phyloP scores from a whole-genome alignment of 1,284 basidiomycete genomes.

The Dichomitus squalens region DNA sequence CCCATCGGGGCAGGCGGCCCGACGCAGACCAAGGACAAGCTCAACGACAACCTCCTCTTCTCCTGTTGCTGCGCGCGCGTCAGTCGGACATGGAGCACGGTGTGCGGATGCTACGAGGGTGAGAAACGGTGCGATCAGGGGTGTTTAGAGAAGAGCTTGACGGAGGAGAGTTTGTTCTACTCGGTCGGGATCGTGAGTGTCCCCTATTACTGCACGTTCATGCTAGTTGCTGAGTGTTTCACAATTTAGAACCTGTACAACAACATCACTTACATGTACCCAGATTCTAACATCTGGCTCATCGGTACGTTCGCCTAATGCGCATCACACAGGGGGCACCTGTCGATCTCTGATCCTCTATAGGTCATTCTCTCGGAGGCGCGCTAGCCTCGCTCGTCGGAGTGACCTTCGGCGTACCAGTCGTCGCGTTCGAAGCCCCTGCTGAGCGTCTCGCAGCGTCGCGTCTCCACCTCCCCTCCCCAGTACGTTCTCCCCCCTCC shows the following conservation, averaged over 20 bases:
- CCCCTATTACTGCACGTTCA: constrained; percentile 8
- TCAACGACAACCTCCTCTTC: constrained; percentile 95
- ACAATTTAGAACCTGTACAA: constrained; percentile 81
- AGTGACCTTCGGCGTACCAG: constrained; percentile 88
- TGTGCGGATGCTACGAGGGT: constrained; percentile 89
- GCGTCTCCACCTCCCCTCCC: constrained; percentile 88
- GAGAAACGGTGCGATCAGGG: constrained; percentile 82
- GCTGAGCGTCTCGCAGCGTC: constrained; percentile 86
- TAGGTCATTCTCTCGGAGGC: constrained; percentile 84
- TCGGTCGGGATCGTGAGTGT: constrained; percentile 73
- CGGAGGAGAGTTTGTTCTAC: constrained; percentile 89
- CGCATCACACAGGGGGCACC: background rate
- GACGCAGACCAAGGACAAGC: constrained; percentile 88
- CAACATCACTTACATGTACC: constrained; percentile 93
- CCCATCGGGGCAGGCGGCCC: constrained; percentile 82
- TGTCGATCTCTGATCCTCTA: background rate
- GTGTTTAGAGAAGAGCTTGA: constrained; percentile 81
- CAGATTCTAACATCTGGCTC: constrained; percentile 91
- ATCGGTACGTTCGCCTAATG: constrained; percentile 43
- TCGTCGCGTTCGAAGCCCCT: constrained; percentile 89
- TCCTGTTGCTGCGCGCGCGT: constrained; percentile 96
- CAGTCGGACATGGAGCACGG: constrained; percentile 92
- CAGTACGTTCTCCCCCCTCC: constrained; percentile 58
- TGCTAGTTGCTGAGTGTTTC: background rate
- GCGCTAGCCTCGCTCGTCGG: constrained; percentile 85